Conservation (phyloP, 2,329 filamentous ascomycete species). For the Trichophyton verrucosum region DNA sequence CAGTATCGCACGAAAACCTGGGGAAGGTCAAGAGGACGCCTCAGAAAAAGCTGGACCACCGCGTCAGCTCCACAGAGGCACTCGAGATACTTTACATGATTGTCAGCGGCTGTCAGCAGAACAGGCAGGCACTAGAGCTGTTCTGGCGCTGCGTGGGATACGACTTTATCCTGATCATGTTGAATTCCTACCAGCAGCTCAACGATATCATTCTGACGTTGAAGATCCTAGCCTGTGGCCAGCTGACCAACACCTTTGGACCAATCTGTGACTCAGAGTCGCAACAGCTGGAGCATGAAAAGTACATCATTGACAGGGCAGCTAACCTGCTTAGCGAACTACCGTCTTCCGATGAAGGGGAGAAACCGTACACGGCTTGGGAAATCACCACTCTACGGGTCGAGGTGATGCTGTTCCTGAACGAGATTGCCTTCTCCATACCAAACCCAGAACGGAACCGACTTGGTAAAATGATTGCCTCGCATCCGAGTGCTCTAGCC, state of each 20-base stretch:
- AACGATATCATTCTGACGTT: conserved; percentile 44
- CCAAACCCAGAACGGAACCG: conserved; percentile 40
- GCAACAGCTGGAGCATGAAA: conserved; percentile 29
- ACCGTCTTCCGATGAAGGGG: conserved; percentile 35
- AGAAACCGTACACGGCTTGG: conserved; percentile 24
- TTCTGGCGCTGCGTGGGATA: conserved; percentile 48
- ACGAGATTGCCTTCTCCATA: conserved; percentile 29
- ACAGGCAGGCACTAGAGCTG: conserved; percentile 29
- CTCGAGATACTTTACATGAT: conserved; percentile 44
- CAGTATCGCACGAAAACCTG: conserved; percentile 29
- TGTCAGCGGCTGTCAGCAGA: conserved; percentile 36
- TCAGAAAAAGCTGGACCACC: conserved; percentile 31
- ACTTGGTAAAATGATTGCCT: conserved; percentile 51
- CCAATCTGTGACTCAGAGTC: conserved; percentile 30
- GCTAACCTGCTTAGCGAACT: conserved; percentile 46
- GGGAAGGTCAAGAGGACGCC: conserved; percentile 31
- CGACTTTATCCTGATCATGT: conserved; percentile 46
- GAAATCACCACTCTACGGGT: conserved; percentile 33
- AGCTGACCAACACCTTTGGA: conserved; percentile 42
- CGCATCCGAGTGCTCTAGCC: conserved; percentile 57
- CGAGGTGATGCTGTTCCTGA: conserved; percentile 34
- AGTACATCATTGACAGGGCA: conserved; percentile 44
- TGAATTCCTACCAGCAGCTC: conserved; percentile 46
- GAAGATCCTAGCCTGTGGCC: conserved; percentile 44
- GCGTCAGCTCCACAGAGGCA: conserved; percentile 43